A percentile compares a stretch with the other conserved stretches of the same genome.
phyloP scores from a whole-genome alignment of 352 stramenopile species.

The Phytophthora tentaculata region DNA sequence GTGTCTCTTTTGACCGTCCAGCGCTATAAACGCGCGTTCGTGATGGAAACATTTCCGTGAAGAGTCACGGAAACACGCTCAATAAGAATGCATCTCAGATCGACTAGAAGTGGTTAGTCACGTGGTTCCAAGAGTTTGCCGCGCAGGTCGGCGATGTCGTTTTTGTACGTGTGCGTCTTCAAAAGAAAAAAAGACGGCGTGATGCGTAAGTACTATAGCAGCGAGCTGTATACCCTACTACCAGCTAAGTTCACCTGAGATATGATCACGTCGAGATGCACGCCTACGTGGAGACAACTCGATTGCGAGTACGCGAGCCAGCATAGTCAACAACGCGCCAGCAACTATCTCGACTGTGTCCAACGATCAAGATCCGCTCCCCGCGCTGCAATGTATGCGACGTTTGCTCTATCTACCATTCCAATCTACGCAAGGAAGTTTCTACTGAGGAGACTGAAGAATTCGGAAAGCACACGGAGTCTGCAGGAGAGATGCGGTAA shows the following conservation, averaged over 20 bases:
- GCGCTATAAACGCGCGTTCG: conserved; percentile 11
- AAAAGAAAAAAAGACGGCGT: neutral
- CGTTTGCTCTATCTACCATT: conserved; percentile 15
- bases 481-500: conserved; percentile 23
- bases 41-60: no score
- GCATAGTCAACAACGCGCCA: no score
- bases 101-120: conserved; percentile 12
- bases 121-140: no score
- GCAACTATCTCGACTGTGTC: no score
- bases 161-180: conserved; percentile 1
- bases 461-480: conserved; percentile 5
- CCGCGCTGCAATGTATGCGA: conserved; percentile 20
- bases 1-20: conserved; percentile 3
- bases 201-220: conserved; percentile 4
- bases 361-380: no score
- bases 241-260: conserved; percentile 22
- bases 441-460: no score
- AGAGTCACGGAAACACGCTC: conserved; percentile 4
- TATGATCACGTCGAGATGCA: no score
- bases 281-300: no score
- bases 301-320: no score
- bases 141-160: no score
- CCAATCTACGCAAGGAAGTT: neutral
- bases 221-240: conserved; percentile 12
- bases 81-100: conserved; percentile 12